A percentile compares a stretch with the other conserved stretches of the same genome.
phyloP scores from a whole-genome alignment of 768 basidiomycete genomes.

The Cystobasidiopsis lactophilus region DNA sequence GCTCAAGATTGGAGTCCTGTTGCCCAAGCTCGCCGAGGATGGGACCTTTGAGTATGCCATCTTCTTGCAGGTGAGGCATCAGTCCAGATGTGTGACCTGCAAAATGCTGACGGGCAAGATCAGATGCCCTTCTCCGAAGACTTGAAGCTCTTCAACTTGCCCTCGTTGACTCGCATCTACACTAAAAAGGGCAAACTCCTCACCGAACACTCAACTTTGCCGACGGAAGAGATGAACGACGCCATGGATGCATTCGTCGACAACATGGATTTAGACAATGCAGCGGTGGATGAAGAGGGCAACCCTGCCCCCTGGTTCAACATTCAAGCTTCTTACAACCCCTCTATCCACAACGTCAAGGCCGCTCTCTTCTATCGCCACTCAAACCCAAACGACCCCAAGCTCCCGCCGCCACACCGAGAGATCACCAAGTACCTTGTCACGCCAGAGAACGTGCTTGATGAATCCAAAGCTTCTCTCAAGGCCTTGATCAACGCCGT shows the following conservation, averaged over 20 bases:
- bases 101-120: no score
- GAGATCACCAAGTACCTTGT: slow-evolving; percentile 66
- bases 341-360: slow-evolving; percentile 70
- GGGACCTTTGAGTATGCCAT: slow-evolving; percentile 45
- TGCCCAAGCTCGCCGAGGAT: slow-evolving; percentile 25
- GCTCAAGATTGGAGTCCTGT: slow-evolving; percentile 11
- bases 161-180: slow-evolving; percentile 48
- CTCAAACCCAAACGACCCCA: slow-evolving; percentile 45
- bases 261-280: slow-evolving; percentile 58
- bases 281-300: slow-evolving; percentile 32
- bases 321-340: slow-evolving; percentile 56
- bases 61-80: slow-evolving; percentile 58
- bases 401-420: slow-evolving; percentile 65
- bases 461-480: slow-evolving; percentile 36
- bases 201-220: slow-evolving; percentile 56
- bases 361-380: slow-evolving; percentile 70
- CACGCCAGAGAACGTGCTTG: slow-evolving; percentile 46
- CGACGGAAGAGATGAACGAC: slow-evolving; percentile 49
- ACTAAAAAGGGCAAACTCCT: slow-evolving; percentile 53
- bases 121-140: slow-evolving; percentile 97
- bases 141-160: slow-evolving; percentile 64
- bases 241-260: slow-evolving; percentile 79
- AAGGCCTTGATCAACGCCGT: slow-evolving; percentile 43
- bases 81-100: no score
- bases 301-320: slow-evolving; percentile 52